These are phyloP conservation scores for Gossypium herbaceum DNA, from an alignment of 345 rosid species.

Conservation along the genomic window DNA sequence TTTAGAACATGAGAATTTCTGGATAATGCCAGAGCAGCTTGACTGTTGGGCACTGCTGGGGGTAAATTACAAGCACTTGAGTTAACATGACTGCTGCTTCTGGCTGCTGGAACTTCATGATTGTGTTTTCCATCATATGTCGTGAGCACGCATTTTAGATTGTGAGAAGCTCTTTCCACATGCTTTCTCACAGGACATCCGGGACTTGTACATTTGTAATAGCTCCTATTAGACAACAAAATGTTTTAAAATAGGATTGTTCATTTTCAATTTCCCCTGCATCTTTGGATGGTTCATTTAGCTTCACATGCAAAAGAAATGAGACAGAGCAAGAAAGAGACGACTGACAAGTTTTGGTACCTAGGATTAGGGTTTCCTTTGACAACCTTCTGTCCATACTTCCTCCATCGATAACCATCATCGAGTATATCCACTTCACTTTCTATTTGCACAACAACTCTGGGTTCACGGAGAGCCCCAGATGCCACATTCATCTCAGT, in stretches of 20 bases:
- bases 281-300: constrained; percentile 2
- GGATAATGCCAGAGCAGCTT: constrained; percentile 25
- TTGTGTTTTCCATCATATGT: constrained; percentile 72
- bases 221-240: constrained; percentile 41
- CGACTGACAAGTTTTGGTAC: constrained; percentile 25
- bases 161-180: constrained; percentile 65
- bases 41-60: constrained; percentile 21
- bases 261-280: not conserved
- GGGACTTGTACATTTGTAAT: constrained; percentile 64
- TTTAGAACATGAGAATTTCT: constrained; percentile 28
- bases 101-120: constrained; percentile 64
- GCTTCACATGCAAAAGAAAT: constrained; percentile 2
- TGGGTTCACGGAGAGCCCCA: constrained; percentile 52
- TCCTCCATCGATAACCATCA: constrained; percentile 75
- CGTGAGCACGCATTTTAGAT: constrained; percentile 52
- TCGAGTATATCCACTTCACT: constrained; percentile 67
- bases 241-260: not conserved
- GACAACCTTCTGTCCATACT: constrained; percentile 71
- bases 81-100: constrained; percentile 38
- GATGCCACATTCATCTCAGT: constrained; percentile 47
- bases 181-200: constrained; percentile 66
- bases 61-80: constrained; percentile 22
- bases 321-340: not conserved
- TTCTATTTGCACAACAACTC: constrained; percentile 66
- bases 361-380: constrained; percentile 76